Base-by-base conservation (phyloP, 2,329 filamentous ascomycete genomes). In the Penicillium occitanis region DNA sequence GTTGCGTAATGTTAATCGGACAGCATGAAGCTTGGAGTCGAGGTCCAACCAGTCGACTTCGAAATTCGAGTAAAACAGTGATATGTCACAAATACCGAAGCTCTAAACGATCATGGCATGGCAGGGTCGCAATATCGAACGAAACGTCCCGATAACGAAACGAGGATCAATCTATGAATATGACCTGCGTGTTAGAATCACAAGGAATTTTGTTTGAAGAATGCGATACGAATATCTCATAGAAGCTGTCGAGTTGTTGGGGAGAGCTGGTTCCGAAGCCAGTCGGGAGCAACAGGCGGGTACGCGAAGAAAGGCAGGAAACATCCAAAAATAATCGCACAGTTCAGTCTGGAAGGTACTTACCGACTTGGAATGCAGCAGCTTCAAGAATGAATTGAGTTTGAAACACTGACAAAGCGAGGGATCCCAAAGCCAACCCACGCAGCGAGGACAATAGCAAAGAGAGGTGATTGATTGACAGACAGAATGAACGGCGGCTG, bases 251-350 rank as follows among this genome's bases (percentile, higher is more conserved):
- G 48, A 44, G 35, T 17, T 33, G 17, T 63, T 22, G 48, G 25
- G 22, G 48, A 17, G 59, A 37, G 42, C 44, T 61, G 42, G 28
- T 48, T 33, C 28, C 28, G 60, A 35, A 61, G 58, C 58, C 35
- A 42, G 33, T 63, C 61, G 30, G 44, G 46, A 51, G 40, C 37
- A 62, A 14, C 35, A 53, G n/a, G 61, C 48, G 48, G 61, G 48
- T 55, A 63, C 48, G 59, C 59, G 59, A 50, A 19, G 40, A 50
- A 61, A 55, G n/a, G 28, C n/a, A 57, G n/a, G 30, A 40, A 57
- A 57, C 53, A 57, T 57, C 53, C 30, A 57, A 40, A 25, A 37
- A 51, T 8, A 3, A 37, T 37, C 33, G 33, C 53, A 37, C 33
- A 25, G 8, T 37, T 1, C n/a, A 22, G 10, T 37, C 4, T 40